phyloP scores from a whole-genome alignment of 2,329 filamentous ascomycete species.

The Dothistroma pini region DNA sequence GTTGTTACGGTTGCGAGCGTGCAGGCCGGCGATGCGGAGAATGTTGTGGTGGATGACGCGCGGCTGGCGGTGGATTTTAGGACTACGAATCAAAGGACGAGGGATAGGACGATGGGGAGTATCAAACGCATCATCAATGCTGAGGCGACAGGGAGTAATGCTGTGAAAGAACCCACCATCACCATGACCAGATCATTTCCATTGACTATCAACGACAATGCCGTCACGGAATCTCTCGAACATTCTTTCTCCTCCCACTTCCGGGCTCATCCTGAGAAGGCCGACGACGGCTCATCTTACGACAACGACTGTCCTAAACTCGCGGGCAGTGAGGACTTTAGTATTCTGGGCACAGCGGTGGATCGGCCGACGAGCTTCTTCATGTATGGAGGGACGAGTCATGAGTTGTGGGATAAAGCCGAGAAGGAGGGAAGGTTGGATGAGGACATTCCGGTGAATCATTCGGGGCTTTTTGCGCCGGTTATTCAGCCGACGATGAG shows the following conservation, averaged over 20 bases:
- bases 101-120: conserved; percentile 46
- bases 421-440: conserved; percentile 44
- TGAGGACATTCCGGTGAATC: conserved; percentile 56
- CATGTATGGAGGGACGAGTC: conserved; percentile 53
- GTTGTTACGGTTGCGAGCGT: conserved; percentile 58
- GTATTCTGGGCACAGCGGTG: conserved; percentile 50
- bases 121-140: conserved; percentile 54
- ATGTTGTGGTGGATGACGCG: conserved; percentile 56
- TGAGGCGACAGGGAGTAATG: conserved; percentile 51
- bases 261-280: background rate
- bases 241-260: conserved; percentile 49
- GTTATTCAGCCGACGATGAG: conserved; percentile 57
- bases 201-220: conserved; percentile 51
- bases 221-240: conserved; percentile 42
- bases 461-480: conserved; percentile 58
- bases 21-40: conserved; percentile 58
- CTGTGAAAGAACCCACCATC: conserved; percentile 43
- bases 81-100: conserved; percentile 44
- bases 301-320: conserved; percentile 41
- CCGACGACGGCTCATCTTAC: conserved; percentile 27
- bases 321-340: conserved; percentile 57
- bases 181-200: conserved; percentile 44
- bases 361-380: conserved; percentile 54
- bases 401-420: conserved; percentile 49
- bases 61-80: conserved; percentile 55